Percentiles rank a stretch among this genome's conserved stretches.
These are phyloP conservation scores for Claviceps monticola DNA, from an alignment of 2,329 filamentous ascomycete species.

Conservation along the genomic window DNA sequence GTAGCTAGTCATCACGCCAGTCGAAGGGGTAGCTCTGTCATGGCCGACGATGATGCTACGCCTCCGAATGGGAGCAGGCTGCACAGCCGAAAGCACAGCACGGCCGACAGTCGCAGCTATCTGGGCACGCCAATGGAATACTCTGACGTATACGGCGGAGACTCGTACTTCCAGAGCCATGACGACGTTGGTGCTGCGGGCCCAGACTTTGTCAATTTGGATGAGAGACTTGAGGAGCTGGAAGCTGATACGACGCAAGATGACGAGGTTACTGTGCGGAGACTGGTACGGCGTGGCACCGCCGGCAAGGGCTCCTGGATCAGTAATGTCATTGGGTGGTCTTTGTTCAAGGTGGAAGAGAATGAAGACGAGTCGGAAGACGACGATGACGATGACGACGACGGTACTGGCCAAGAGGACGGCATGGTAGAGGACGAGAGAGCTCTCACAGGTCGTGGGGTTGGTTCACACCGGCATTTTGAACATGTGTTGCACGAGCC, in stretches of 20 bases:
- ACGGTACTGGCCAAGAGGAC: constrained; percentile 14
- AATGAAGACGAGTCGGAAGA: constrained; percentile 37
- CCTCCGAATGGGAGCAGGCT: constrained; percentile 28
- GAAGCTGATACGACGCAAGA: constrained; percentile 35
- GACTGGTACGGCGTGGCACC: constrained; percentile 39
- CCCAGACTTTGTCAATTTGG: constrained; percentile 50
- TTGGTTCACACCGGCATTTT: constrained; percentile 22
- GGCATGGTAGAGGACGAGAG: constrained; percentile 13
- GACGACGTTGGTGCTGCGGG: constrained; percentile 30
- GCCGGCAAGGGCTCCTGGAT: constrained; percentile 44
- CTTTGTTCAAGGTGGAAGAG: constrained; percentile 48
- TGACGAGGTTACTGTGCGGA: constrained; percentile 45
- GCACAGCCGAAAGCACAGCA: constrained; percentile 28
- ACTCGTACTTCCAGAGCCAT: constrained; percentile 27
- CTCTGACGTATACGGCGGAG: constrained; percentile 20
- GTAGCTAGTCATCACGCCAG: constrained; percentile 33
- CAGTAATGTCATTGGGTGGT: constrained; percentile 43
- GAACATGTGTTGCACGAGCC: constrained; percentile 27
- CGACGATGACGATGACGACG: constrained; percentile 20
- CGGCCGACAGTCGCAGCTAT: constrained; percentile 21
- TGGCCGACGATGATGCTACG: constrained; percentile 24
- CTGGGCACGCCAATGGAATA: constrained; percentile 31
- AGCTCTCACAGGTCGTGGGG: constrained; percentile 16
- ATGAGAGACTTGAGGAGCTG: constrained; percentile 43
- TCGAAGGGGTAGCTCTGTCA: constrained; percentile 30